Evolutionary conservation across 805 yeast species (phyloP), one percentile per base, ranked within the genome.

Genomic region (Candida pini): DNA sequence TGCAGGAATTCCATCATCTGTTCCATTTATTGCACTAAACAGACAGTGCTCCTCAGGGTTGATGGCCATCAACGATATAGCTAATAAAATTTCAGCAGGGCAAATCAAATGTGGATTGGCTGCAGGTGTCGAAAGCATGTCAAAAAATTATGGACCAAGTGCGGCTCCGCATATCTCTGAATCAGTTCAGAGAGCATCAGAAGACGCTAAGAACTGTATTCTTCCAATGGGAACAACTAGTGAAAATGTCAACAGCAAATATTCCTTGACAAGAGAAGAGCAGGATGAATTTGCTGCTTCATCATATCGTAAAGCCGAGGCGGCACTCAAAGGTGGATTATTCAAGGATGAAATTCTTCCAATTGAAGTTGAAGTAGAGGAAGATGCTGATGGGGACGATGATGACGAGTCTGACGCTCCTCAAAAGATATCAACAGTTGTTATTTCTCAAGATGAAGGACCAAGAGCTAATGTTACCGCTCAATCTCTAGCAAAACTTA

Each of bases 211-310:
- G 42, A 79, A 79, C 60, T 90, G 97, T 64, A 64, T 82, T 60
- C 76, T 90, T 43, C 97, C 97, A 46, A 90, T 90, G 97, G 97
- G 97, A 30, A 79, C 81, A 52, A 90, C 97, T 35, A 84, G 87
- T 55, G 97, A 90, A 66, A 90, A 90, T 59, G 84, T 90, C 37
- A 89, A 94, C 19, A 60, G 62, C 28, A 71, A 72, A 58, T 89
- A 69, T 62, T 60, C 63, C 43, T 69, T 90, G 40, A 53, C 78
- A 18, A 77, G 97, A 59, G 51, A 56, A 21, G 76, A 69, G 42
- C 97, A 89, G 63, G 98, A 90, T 59, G 80, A 66, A 40, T 92
- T 88, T 63, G 95, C 97, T 22, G 95, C 96, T 16, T 56, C 63
- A 19, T 88, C 97, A 4, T 87, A 82, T 64, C 73, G 73, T 45